Evolutionary conservation across 371 early-diverging fungal species (phyloP), one percentile per base, ranked within the genome.

Genomic region (Mucor ambiguus): DNA sequence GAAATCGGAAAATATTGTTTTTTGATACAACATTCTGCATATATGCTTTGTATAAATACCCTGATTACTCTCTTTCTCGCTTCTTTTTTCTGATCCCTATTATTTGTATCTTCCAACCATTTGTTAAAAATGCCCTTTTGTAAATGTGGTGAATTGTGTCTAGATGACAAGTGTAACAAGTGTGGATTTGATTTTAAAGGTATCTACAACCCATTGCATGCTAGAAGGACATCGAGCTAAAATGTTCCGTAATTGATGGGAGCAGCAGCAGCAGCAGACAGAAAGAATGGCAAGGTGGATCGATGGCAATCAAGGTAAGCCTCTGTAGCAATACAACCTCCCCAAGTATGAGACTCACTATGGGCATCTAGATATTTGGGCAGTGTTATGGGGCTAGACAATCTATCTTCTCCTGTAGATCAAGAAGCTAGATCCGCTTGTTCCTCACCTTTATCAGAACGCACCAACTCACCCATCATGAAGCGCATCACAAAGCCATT

Each of bases 91-190:
- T 26, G 16, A 35, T 48, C 18, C 20, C n/a, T 44, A 8, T 64
- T 44, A 7, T 57, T 43, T 29, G 24, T 32, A 14, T 28, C 32
- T 11, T 12, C 44, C 20, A 41, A 59, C 0, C 14, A 26, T 8
- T 18, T 1, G 11, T 58, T 48, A 48, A 62, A 38, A 49, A 80
- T 80, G 81, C 64, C 74, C 30, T 77, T 67, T 60, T 80, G 81
- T 70, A 65, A 71, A 12, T 80, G 81, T 57, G 81, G 81, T n/a
- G 78, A 80, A 65, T 43, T 78, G 16, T 64, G 68, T 52, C 54
- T 64, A 29, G 58, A 64, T 49, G 67, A 74, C 26, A 71, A 66
- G 61, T 80, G 80, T 43, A 64, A 28, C 6, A 72, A 70, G 60
- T 80, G 80, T 61, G 78, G 78, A 32, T 69, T 46, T 28, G 12